Evolutionary conservation across 306 rosid species (phyloP).

Genomic region (Benincasa hispida): DNA sequence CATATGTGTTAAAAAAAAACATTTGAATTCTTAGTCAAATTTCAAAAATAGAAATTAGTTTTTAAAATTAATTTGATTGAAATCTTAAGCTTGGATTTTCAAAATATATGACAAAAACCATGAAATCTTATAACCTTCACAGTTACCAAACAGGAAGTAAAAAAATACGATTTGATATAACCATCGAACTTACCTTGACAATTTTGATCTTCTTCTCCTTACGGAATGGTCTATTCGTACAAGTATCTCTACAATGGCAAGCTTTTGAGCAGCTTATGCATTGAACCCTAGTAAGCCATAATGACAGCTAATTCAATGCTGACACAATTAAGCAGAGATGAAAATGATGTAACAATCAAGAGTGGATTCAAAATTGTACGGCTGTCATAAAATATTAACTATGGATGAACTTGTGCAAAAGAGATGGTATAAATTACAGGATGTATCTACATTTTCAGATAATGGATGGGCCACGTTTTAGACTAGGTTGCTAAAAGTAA

Average conservation of each 20-base stretch:
- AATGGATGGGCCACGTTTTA: not conserved
- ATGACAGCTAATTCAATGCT: not conserved
- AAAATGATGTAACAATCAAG: not conserved
- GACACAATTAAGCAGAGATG: not conserved
- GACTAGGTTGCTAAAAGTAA: not conserved
- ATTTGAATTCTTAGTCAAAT: not conserved
- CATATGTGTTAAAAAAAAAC: no score
- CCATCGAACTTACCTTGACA: conserved; percentile 43
- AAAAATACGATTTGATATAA: not conserved
- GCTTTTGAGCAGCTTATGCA: conserved; percentile 95
- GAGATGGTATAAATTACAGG: not conserved
- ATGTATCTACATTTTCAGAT: not conserved
- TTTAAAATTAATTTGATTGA: no score
- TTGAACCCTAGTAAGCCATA: conserved; percentile 50
- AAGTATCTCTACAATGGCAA: conserved; percentile 66
- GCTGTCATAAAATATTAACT: not conserved
- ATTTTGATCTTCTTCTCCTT: conserved; percentile 72
- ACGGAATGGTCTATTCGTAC: conserved; percentile 83
- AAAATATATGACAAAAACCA: no score
- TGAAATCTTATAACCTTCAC: not conserved
- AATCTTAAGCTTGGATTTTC: no score
- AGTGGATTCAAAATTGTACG: not conserved
- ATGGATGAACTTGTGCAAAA: not conserved
- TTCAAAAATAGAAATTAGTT: no score
- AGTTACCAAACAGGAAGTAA: no score